These are phyloP conservation scores for Cordia subcordata DNA, from an alignment of 257 asterid species.

Conservation along the genomic window DNA sequence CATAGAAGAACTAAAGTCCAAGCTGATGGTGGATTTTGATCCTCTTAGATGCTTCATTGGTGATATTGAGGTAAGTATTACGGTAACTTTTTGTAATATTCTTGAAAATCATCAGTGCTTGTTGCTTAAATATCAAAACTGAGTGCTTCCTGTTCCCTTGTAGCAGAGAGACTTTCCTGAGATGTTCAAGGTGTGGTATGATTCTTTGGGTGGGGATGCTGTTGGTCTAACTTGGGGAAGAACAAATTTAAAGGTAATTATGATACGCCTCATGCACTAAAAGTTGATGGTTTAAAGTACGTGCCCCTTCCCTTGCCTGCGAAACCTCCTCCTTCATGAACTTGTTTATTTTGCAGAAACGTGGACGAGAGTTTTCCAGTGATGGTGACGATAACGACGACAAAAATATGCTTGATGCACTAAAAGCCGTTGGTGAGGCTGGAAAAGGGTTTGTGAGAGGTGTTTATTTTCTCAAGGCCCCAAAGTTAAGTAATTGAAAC, in stretches of 20 bases:
- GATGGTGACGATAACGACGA: no score
- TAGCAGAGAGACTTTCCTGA: conserved; percentile 66
- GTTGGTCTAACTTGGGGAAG: conserved; percentile 78
- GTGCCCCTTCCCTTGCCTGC: no score
- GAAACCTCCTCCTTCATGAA: conserved; percentile 1
- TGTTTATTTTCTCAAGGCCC: conserved; percentile 65
- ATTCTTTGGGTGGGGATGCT: conserved; percentile 89
- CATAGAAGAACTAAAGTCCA: conserved; percentile 46
- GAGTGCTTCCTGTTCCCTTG: conserved; percentile 10
- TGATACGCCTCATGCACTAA: background rate
- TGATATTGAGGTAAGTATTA: conserved; percentile 69
- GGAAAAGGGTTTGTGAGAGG: conserved; percentile 91
- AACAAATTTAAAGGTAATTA: conserved; percentile 50
- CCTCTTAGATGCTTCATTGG: conserved; percentile 59
- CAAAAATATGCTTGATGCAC: conserved; percentile 32
- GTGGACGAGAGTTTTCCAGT: conserved; percentile 42
- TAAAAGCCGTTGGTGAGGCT: conserved; percentile 62
- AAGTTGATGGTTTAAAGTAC: background rate
- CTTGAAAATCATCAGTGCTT: background rate
- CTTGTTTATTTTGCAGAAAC: conserved; percentile 54
- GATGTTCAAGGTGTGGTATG: conserved; percentile 83
- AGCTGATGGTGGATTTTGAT: conserved; percentile 90
- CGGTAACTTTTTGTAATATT: conserved; percentile 4
- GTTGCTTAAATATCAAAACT: background rate
- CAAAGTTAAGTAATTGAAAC: conserved; percentile 28